Evolutionary conservation across 345 rosid species (phyloP).

Genomic region (Populus tremula): DNA sequence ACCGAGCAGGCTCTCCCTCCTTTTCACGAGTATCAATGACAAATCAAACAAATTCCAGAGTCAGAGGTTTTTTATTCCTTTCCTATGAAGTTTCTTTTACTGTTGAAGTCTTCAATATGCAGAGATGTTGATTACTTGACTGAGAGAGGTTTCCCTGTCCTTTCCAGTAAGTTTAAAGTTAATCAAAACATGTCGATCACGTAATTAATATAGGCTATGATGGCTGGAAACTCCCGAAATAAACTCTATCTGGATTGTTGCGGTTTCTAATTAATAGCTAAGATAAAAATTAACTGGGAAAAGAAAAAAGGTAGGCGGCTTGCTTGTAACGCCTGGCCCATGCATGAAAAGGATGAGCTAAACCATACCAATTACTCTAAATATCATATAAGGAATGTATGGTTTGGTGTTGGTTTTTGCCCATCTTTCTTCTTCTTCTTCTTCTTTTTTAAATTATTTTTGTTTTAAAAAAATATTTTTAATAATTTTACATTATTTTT

Average conservation of each 20-base stretch:
- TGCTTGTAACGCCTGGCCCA: neutral
- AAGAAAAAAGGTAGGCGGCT: neutral
- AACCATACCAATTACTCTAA: neutral
- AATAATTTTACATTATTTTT: no score
- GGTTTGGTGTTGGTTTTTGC: no score
- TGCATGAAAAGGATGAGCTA: neutral
- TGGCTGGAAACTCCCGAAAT: neutral
- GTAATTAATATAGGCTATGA: neutral
- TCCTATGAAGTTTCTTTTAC: neutral
- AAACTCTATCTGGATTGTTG: neutral
- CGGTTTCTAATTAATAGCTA: neutral
- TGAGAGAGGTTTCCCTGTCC: conserved; percentile 4
- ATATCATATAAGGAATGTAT: neutral
- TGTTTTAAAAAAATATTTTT: no score
- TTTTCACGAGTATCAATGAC: neutral
- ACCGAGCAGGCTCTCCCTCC: neutral
- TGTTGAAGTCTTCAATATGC: neutral
- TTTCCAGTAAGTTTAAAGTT: neutral
- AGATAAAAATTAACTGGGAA: neutral
- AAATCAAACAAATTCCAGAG: neutral
- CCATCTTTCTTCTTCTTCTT: neutral
- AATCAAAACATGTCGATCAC: neutral
- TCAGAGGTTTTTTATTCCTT: neutral
- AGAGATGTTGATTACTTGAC: neutral
- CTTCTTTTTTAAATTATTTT: neutral